phyloP scores from a whole-genome alignment of 352 stramenopile genomes.

The Phytophthora europaea region DNA sequence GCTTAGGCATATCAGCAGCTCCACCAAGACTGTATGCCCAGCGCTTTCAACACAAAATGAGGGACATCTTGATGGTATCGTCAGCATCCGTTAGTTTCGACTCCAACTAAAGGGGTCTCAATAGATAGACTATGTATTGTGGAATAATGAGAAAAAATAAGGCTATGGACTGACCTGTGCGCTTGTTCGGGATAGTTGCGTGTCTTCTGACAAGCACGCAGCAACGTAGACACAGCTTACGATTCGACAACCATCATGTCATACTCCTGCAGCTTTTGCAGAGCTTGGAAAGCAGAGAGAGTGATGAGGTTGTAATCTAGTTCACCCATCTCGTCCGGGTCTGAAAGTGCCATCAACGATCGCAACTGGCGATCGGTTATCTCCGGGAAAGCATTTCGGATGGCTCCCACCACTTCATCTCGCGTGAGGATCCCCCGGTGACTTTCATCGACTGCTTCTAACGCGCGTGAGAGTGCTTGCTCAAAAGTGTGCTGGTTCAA shows the following conservation, averaged over 20 bases:
- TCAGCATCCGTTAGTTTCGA: conserved; percentile 62
- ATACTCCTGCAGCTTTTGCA: conserved; percentile 89
- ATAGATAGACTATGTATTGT: conserved; percentile 45
- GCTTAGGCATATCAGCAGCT: conserved; percentile 82
- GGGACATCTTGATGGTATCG: conserved; percentile 86
- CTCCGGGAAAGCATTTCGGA: conserved; percentile 72
- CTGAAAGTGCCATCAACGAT: conserved; percentile 70
- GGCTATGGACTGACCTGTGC: conserved; percentile 1
- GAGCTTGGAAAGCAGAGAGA: conserved; percentile 75
- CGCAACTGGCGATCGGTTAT: conserved; percentile 72
- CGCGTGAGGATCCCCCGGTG: conserved; percentile 63
- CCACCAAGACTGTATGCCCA: conserved; percentile 78
- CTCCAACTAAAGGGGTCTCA: conserved; percentile 26
- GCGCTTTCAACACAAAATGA: conserved; percentile 88
- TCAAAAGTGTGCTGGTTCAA: conserved; percentile 87
- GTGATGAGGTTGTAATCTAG: conserved; percentile 77
- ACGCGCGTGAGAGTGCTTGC: conserved; percentile 65
- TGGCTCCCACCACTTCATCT: conserved; percentile 63
- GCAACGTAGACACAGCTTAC: conserved; percentile 25
- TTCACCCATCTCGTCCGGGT: conserved; percentile 75
- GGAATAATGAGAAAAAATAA: conserved; percentile 24
- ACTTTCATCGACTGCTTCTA: conserved; percentile 77
- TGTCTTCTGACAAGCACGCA: not conserved
- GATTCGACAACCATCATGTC: conserved; percentile 82
- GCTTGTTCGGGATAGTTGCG: not conserved